A percentile compares a stretch with the other conserved stretches of the same genome.
phyloP scores from a whole-genome alignment of 75 land plant genomes.

The Isoetes taiwanensis region DNA sequence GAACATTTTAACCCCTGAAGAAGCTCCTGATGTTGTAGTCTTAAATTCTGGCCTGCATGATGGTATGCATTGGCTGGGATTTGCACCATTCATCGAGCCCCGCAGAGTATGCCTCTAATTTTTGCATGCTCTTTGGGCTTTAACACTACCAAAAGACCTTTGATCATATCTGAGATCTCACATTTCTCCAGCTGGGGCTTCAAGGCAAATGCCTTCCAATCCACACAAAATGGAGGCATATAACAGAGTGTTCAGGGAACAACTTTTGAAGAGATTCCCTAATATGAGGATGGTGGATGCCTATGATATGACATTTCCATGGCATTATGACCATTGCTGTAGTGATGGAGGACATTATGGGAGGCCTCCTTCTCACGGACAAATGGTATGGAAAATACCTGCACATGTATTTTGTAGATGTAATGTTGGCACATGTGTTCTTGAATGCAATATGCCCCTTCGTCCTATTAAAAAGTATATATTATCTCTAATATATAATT shows the following conservation, averaged over 20 bases:
- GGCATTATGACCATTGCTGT: constrained; percentile 80
- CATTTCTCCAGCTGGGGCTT: constrained; percentile 47
- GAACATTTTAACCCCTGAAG: background rate
- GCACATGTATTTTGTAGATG: constrained; percentile 83
- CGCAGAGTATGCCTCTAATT: constrained; percentile 45
- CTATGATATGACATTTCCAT: constrained; percentile 74
- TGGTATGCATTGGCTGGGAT: constrained; percentile 29
- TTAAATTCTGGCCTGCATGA: constrained; percentile 92
- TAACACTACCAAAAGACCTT: background rate
- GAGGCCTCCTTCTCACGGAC: constrained; percentile 42
- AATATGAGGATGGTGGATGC: constrained; percentile 45
- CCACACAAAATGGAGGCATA: constrained; percentile 74
- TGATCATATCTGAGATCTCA: constrained; percentile 8
- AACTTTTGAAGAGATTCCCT: constrained; percentile 17
- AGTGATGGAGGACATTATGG: constrained; percentile 97
- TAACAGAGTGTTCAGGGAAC: constrained; percentile 59
- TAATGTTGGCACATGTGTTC: constrained; percentile 72
- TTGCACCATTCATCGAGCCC: constrained; percentile 29
- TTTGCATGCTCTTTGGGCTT: no score
- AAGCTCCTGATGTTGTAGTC: constrained; percentile 45
- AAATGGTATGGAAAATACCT: constrained; percentile 52
- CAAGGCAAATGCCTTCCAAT: constrained; percentile 45
- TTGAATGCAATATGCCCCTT: constrained; percentile 62
- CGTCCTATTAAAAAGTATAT: no score
- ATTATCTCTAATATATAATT: no score